phyloP scores from a whole-genome alignment of 2,329 filamentous ascomycete species.

The Colletotrichum tabaci region DNA sequence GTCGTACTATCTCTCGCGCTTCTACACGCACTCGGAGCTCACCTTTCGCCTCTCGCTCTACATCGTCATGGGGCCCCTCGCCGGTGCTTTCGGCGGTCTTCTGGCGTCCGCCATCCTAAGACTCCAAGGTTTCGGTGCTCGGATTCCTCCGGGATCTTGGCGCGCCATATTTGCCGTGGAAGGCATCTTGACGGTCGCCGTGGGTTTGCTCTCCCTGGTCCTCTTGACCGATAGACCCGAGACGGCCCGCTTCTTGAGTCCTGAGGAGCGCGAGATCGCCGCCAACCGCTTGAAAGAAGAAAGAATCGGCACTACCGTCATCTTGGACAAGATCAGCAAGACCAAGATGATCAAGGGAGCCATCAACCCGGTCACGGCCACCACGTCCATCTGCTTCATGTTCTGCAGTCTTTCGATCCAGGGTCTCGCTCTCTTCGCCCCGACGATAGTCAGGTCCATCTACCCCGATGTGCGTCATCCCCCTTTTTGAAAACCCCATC shows the following conservation, averaged over 20 bases:
- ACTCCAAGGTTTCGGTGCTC: conserved; percentile 68
- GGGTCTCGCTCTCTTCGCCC: conserved; percentile 79
- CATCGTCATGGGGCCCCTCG: conserved; percentile 59
- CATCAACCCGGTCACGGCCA: conserved; percentile 69
- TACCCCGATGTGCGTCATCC: conserved; percentile 64
- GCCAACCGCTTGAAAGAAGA: conserved; percentile 78
- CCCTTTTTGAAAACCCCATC: no score
- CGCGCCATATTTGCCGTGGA: conserved; percentile 82
- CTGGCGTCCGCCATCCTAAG: conserved; percentile 68
- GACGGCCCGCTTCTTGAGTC: conserved; percentile 75
- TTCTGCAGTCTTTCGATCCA: conserved; percentile 67
- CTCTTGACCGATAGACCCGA: conserved; percentile 78
- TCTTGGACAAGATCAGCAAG: conserved; percentile 75
- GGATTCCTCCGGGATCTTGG: conserved; percentile 65
- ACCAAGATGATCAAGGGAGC: conserved; percentile 74
- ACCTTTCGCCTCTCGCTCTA: conserved; percentile 62
- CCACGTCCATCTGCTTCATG: no score
- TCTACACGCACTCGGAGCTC: conserved; percentile 65
- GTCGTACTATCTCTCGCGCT: conserved; percentile 63
- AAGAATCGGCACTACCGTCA: conserved; percentile 71
- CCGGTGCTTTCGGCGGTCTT: conserved; percentile 61
- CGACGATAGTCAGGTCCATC: conserved; percentile 79
- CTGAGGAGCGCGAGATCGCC: conserved; percentile 77
- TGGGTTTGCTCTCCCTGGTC: conserved; percentile 73
- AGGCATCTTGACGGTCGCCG: conserved; percentile 69